phyloP scores from a whole-genome alignment of 108 stramenopile genomes.

The Conticribra guillardii region DNA sequence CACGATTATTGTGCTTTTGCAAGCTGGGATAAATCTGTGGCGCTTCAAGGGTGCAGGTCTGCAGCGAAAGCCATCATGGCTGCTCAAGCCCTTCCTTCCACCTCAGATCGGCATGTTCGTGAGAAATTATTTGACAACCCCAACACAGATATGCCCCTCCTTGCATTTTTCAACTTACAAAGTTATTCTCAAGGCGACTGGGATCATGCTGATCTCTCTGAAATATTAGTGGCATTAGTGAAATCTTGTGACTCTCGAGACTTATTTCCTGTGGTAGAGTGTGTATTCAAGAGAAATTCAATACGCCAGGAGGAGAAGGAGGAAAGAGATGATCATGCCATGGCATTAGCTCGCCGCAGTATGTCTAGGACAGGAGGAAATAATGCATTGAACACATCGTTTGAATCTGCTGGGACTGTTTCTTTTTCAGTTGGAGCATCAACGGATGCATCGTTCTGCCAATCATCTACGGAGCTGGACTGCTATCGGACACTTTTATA shows the following conservation, averaged over 20 bases:
- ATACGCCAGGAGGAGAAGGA: conserved; percentile 27
- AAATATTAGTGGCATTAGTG: conserved; percentile 75
- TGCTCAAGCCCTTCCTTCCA: conserved; percentile 21
- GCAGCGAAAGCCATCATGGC: conserved; percentile 63
- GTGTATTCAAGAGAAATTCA: conserved; percentile 64
- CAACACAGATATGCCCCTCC: conserved; percentile 60
- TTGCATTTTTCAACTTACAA: conserved; percentile 76
- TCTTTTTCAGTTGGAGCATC: conserved; percentile 22
- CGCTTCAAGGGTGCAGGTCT: conserved; percentile 68
- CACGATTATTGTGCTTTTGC: conserved; percentile 69
- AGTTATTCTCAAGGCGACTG: conserved; percentile 74
- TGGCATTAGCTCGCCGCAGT: conserved; percentile 2
- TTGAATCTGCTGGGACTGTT: conserved; percentile 33
- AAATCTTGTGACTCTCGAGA: conserved; percentile 86
- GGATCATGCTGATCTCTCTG: conserved; percentile 81
- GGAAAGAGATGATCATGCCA: not conserved
- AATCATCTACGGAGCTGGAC: conserved; percentile 56
- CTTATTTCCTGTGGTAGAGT: conserved; percentile 72
- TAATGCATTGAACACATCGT: conserved; percentile 22
- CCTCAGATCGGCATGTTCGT: conserved; percentile 27
- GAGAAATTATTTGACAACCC: conserved; percentile 50
- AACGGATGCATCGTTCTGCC: not conserved
- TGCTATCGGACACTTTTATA: conserved; percentile 82
- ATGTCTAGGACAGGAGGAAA: not conserved
- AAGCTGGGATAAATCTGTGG: conserved; percentile 76